Conservation (phyloP, 345 rosid genomes). For the Firmiana major region DNA sequence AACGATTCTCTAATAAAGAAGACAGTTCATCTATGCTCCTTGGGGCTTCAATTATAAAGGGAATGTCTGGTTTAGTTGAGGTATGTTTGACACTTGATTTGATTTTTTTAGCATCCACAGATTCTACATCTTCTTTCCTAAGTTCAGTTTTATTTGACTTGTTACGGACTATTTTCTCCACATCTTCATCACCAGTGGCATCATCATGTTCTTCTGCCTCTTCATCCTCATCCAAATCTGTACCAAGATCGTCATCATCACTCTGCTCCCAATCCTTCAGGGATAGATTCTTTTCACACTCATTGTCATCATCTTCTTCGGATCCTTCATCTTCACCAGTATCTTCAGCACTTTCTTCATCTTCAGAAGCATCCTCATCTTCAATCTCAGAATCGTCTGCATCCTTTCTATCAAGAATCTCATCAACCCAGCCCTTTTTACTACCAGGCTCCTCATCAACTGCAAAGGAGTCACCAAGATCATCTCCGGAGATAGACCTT, state of each 20-base stretch:
- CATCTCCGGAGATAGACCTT: conserved; percentile 69
- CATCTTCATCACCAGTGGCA: conserved; percentile 23
- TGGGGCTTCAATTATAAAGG: conserved; percentile 76
- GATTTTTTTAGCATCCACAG: conserved; percentile 22
- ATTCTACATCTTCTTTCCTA: conserved; percentile 15
- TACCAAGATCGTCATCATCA: conserved; percentile 65
- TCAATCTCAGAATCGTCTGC: conserved; percentile 48
- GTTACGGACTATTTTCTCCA: conserved; percentile 27
- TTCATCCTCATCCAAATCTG: conserved; percentile 50
- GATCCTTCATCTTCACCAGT: conserved; percentile 42
- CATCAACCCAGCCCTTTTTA: conserved; percentile 82
- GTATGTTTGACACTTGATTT: conserved; percentile 26
- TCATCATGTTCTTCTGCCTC: conserved; percentile 29
- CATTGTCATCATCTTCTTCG: conserved; percentile 49
- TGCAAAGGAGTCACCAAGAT: conserved; percentile 87
- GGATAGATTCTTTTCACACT: conserved; percentile 25
- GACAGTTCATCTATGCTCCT: conserved; percentile 62
- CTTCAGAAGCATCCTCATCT: conserved; percentile 56
- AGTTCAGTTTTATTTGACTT: conserved; percentile 33
- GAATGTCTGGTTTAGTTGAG: conserved; percentile 44
- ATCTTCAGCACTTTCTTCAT: conserved; percentile 44
- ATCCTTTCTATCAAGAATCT: conserved; percentile 66
- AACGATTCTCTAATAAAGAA: conserved; percentile 47
- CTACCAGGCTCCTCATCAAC: conserved; percentile 47
- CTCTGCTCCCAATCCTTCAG: conserved; percentile 90